Evolutionary conservation across 371 early-diverging fungal genomes (phyloP), one percentile per base, ranked within the genome.

Genomic region (Mycotypha africana): DNA sequence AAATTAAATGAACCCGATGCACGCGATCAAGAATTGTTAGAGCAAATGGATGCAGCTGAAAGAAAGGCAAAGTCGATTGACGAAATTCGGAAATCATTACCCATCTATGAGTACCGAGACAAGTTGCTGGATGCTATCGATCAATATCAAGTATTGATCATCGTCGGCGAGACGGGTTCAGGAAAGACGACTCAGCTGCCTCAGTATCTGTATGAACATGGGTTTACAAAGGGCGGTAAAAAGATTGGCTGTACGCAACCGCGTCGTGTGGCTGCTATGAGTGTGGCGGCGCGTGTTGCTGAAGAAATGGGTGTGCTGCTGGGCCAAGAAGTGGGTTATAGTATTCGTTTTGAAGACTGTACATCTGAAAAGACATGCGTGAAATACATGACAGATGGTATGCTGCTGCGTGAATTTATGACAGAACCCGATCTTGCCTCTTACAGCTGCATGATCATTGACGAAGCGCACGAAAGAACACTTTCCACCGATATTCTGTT

Each of bases 181-280:
- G 99, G 99, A 8, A 99, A 99, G 62, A 99, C 98, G 0, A 99
- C 99, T 4, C 99, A 99, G 67, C 75, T 99, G 19, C 96, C 99
- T 2, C 99, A 99, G 66, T 99, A 98, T 62, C 68, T 99, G 12
- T 84, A 88, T 53, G 99, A 99, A 58, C 91, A 89, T 11, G 97
- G 97, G 8, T 95, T 89, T 51, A 89, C 91, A 24, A 85, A 88
- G 31, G 76, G 74, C 17, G 86, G 87, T 1, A 88, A 84, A 65
- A 93, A 92, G 61, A 82, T 99, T 58, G 97, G 96, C 6, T 95
- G 99, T 75, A 99, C 99, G 0, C 99, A 99, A 63, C 99, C 99
- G 2, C 86, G 99, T 49, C 87, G 99, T 53, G 97, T 99, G 12
- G 99, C 99, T 0, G 98, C 99, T 12, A 98, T 98, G 93, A 88